Evolutionary conservation across 352 stramenopile species (phyloP), one percentile per base, ranked within the genome.

Genomic region (Phytophthora fragariaefolia): DNA sequence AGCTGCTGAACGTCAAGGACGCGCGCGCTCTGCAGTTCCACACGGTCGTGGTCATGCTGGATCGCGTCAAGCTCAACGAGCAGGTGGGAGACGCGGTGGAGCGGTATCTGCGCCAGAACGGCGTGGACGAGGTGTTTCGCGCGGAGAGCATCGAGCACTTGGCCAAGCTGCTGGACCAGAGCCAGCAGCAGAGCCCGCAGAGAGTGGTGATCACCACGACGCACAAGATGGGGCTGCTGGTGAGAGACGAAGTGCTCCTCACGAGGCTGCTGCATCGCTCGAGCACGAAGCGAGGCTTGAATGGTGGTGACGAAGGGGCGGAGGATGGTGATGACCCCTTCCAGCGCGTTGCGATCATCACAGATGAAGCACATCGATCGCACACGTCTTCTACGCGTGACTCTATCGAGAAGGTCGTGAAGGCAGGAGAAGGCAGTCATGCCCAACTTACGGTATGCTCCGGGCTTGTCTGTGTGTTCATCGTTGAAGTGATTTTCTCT

Each of bases 61-160:
- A 95, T 42, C 82, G 87, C 42, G 85, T 95, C n/a, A 93, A 93
- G 47, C 69, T 95, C 45, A 86, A 95, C 49, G 81, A 93, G 26
- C 87, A 95, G 49, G 83, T 94, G 20, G 85, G 87, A 26, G 77
- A 82, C 49, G 84, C 69, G 3, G 84, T 95, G 38, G 80, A 93
- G 72, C 58, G n/a, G 7, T 95, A 84, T 63, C 58, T 95, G 27
- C 77, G 69, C 6, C 87, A 78, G 36, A 95, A 95, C 36, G 85
- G 87, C 17, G 66, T 95, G 24, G 69, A 90, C 27, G 74, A 87
- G 20, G 73, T 94, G 45, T 90, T 87, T 59, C 83, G 83, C 43
- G 87, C 87, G 4, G 83, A 87, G 50, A 94, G 78, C 49, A 89
- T 91, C 17, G 78, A 91, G 1, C 84, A 93, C 58, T 68, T 95